These are phyloP conservation scores for Talaromyces stipitatus DNA, from an alignment of 495 filamentous ascomycete genomes.

Conservation along the genomic window DNA sequence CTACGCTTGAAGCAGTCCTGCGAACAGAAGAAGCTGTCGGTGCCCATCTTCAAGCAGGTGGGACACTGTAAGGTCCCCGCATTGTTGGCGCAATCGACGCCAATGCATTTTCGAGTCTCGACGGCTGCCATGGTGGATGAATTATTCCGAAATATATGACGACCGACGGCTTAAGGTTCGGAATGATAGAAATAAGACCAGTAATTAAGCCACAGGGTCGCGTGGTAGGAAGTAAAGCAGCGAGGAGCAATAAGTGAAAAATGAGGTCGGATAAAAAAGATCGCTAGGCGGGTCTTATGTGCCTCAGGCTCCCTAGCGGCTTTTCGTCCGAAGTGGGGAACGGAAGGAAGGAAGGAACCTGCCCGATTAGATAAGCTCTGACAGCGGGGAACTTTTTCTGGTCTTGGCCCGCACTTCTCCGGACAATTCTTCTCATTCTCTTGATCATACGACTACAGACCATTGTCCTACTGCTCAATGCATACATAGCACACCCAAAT, in stretches of 20 bases:
- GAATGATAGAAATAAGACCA: not conserved
- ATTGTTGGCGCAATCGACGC: constrained; percentile 74
- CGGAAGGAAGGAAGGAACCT: not conserved
- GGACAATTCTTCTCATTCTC: not conserved
- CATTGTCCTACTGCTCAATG: not conserved
- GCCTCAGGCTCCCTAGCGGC: not conserved
- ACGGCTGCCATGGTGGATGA: constrained; percentile 12
- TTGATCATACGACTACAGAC: not conserved
- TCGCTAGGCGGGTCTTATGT: not conserved
- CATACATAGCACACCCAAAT: not conserved
- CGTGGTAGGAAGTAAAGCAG: not conserved
- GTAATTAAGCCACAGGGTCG: not conserved
- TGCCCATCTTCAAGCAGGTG: constrained; percentile 82
- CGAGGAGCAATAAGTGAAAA: not conserved
- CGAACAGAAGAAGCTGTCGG: constrained; percentile 92
- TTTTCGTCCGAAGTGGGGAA: no score
- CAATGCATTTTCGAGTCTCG: constrained; percentile 64
- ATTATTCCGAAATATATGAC: not conserved
- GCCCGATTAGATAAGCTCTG: constrained; percentile 5
- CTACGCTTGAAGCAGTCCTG: constrained; percentile 98
- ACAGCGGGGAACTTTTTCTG: not conserved
- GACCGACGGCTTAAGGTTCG: not conserved
- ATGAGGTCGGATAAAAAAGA: not conserved
- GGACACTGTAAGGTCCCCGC: constrained; percentile 85
- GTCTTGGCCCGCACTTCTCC: not conserved